Conservation (phyloP, 768 basidiomycete species). For the Stropharia rugosoannulata region DNA sequence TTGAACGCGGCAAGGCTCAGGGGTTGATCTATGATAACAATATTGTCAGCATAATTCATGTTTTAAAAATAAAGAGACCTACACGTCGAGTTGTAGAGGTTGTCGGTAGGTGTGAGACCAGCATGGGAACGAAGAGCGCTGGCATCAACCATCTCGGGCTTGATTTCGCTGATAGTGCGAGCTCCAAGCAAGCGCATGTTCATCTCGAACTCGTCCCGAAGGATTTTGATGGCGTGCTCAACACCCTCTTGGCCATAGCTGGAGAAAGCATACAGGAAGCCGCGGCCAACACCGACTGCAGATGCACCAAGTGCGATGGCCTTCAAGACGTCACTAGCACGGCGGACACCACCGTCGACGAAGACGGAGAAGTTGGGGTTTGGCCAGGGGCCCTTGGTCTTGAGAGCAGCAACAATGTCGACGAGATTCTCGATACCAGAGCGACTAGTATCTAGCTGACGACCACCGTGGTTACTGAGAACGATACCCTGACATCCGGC, state of each 20-base stretch:
- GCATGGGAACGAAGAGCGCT: constrained; percentile 64
- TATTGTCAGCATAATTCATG: neutral
- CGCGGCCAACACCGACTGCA: constrained; percentile 74
- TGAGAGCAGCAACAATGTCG: constrained; percentile 63
- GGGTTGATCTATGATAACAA: constrained; percentile 17
- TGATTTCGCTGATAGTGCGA: constrained; percentile 70
- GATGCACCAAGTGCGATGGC: constrained; percentile 72
- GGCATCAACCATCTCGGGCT: constrained; percentile 91
- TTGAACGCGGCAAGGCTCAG: constrained; percentile 20
- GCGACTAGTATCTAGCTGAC: constrained; percentile 51
- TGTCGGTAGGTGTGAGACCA: constrained; percentile 66
- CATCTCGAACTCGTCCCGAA: constrained; percentile 97
- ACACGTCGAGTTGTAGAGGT: constrained; percentile 80
- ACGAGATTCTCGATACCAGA: constrained; percentile 72
- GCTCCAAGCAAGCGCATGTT: constrained; percentile 93
- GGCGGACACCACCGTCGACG: constrained; percentile 35
- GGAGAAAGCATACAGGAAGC: constrained; percentile 85
- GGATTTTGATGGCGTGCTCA: constrained; percentile 74
- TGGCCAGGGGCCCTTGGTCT: constrained; percentile 48
- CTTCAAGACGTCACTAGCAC: constrained; percentile 82
- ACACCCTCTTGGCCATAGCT: constrained; percentile 88
- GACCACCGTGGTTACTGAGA: constrained; percentile 21
- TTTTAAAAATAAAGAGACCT: constrained; percentile 26
- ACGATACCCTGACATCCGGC: constrained; percentile 21
- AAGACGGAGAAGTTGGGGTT: constrained; percentile 73